A percentile compares a stretch with the other conserved stretches of the same genome.
Evolutionary conservation across 2,329 filamentous ascomycete species (phyloP).

Genomic region (Phaeosphaeria sp.): DNA sequence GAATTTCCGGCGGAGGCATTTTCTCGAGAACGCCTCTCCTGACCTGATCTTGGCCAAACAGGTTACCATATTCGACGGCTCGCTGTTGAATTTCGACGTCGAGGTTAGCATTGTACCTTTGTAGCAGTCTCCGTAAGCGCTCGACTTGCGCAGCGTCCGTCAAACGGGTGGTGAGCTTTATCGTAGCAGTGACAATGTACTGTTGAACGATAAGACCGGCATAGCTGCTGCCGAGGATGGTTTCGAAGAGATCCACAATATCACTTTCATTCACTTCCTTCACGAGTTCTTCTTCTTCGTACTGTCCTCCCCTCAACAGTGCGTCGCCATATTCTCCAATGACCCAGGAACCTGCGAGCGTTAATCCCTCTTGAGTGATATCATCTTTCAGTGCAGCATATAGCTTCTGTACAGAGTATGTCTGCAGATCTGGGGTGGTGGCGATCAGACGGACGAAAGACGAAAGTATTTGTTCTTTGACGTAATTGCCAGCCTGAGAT

Average conservation of each 20-base stretch:
- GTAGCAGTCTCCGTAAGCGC: constrained; percentile 78
- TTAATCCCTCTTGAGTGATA: constrained; percentile 95
- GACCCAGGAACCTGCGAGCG: constrained; percentile 92
- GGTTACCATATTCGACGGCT: constrained; percentile 91
- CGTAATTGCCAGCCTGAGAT: constrained; percentile 80
- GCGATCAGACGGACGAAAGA: constrained; percentile 96
- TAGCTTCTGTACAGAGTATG: constrained; percentile 94
- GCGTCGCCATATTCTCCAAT: constrained; percentile 97
- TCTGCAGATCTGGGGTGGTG: constrained; percentile 91
- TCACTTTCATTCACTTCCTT: constrained; percentile 84
- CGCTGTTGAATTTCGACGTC: constrained; percentile 97
- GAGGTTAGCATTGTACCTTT: constrained; percentile 80
- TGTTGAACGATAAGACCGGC: constrained; percentile 89
- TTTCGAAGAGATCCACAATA: constrained; percentile 88
- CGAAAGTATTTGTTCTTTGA: constrained; percentile 96
- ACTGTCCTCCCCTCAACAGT: constrained; percentile 85
- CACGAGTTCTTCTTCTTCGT: constrained; percentile 92
- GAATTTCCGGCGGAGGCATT: constrained; percentile 97
- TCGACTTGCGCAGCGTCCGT: constrained; percentile 85
- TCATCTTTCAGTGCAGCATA: constrained; percentile 92
- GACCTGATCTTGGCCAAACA: constrained; percentile 90
- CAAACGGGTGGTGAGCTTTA: constrained; percentile 92
- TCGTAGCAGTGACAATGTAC: constrained; percentile 92
- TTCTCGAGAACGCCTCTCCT: constrained; percentile 91
- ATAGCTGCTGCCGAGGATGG: constrained; percentile 93